A percentile compares a stretch with the other conserved stretches of the same genome.
Evolutionary conservation across 2,329 filamentous ascomycete genomes (phyloP).

Genomic region (Gremmenia infestans): DNA sequence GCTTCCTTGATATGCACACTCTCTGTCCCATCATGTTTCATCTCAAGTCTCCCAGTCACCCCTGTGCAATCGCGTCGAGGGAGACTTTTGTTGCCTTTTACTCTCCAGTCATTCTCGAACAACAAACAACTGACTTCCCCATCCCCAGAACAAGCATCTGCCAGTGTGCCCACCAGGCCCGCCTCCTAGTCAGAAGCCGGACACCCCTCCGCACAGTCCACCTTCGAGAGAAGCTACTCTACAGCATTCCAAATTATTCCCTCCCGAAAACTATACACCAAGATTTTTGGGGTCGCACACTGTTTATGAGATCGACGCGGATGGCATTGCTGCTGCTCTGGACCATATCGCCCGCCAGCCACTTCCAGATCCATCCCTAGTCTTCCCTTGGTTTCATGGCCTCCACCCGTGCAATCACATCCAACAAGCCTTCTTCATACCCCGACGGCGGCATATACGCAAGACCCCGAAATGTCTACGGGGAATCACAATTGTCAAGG

Average conservation of each 20-base stretch:
- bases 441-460: conserved; percentile 65
- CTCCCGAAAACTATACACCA: conserved; percentile 59
- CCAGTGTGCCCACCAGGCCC: conserved; percentile 85
- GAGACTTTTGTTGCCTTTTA: too few relatives aligned
- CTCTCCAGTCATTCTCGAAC: too few relatives aligned
- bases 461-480: conserved; percentile 73
- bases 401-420: conserved; percentile 83
- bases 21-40: too few relatives aligned
- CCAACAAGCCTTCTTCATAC: conserved; percentile 84
- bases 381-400: conserved; percentile 96
- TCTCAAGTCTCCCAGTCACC: too few relatives aligned
- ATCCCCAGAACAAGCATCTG: conserved; percentile 62
- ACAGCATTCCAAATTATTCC: conserved; percentile 66
- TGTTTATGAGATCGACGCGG: conserved; percentile 69
- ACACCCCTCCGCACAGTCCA: conserved; percentile 63
- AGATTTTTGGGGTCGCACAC: conserved; percentile 47
- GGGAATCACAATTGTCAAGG: conserved; percentile 81
- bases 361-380: conserved; percentile 74
- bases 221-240: conserved; percentile 49
- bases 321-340: conserved; percentile 65
- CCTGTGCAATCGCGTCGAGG: too few relatives aligned
- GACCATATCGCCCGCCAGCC: conserved; percentile 74
- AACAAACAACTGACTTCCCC: background rate
- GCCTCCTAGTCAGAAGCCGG: conserved; percentile 47
- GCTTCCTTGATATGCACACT: too few relatives aligned